Conservation (phyloP, 116 monocot genomes). For the Dioscorea cayenensis region DNA sequence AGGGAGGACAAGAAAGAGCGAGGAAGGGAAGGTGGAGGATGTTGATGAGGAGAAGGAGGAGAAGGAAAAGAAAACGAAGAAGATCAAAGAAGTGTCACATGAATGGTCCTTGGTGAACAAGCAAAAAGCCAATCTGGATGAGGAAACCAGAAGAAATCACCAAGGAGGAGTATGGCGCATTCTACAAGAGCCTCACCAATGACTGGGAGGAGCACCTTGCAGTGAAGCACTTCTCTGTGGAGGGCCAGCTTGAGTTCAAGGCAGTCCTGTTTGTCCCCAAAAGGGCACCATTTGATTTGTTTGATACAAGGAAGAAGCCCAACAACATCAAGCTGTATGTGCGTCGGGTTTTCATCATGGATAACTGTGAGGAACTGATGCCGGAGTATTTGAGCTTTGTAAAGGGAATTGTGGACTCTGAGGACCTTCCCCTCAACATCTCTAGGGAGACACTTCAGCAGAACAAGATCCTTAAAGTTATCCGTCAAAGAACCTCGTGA, state of each 20-base stretch:
- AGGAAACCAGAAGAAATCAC: constrained; percentile 40
- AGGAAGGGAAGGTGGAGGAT: constrained; percentile 32
- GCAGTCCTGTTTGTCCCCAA: constrained; percentile 38
- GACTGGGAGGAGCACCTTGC: constrained; percentile 48
- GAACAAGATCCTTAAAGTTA: constrained; percentile 45
- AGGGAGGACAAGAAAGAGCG: constrained; percentile 32
- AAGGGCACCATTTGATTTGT: constrained; percentile 42
- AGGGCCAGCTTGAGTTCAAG: constrained; percentile 49
- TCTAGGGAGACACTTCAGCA: constrained; percentile 41
- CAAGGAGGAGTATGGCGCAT: constrained; percentile 42
- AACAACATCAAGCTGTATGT: constrained; percentile 53
- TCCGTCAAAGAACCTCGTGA: constrained; percentile 52
- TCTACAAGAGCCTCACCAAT: constrained; percentile 47
- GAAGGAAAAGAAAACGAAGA: constrained; percentile 40
- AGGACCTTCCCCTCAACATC: constrained; percentile 46
- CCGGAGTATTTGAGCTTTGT: constrained; percentile 43
- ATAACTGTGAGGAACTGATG: constrained; percentile 43
- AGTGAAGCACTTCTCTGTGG: constrained; percentile 47
- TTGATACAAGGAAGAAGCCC: constrained; percentile 39
- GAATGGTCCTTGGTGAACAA: constrained; percentile 41
- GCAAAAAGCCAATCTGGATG: constrained; percentile 50
- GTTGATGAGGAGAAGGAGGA: constrained; percentile 27
- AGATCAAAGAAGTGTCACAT: constrained; percentile 43
- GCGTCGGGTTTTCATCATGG: constrained; percentile 45
- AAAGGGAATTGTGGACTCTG: constrained; percentile 46